Conservation (phyloP, 495 filamentous ascomycete species). For the Glutinoglossum americanum region DNA sequence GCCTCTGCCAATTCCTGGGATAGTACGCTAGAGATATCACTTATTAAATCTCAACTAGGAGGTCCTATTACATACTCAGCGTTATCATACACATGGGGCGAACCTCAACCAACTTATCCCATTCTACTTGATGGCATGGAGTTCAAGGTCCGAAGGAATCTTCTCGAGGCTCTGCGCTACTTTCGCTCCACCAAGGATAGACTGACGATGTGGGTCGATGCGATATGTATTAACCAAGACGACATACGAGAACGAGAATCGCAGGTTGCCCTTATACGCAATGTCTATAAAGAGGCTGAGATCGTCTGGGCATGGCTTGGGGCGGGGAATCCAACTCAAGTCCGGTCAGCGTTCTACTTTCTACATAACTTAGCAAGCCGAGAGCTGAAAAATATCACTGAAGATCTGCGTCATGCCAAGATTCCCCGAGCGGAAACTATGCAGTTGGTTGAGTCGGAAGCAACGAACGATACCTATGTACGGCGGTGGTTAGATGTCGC, state of each 20-base stretch:
- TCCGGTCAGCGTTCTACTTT: too few species aligned
- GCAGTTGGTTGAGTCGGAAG: too few species aligned
- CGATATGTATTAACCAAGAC: conserved; percentile 2
- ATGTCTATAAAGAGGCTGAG: background rate
- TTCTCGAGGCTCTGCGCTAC: background rate
- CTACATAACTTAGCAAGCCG: too few species aligned
- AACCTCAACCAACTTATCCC: background rate
- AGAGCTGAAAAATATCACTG: too few species aligned
- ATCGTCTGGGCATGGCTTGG: background rate
- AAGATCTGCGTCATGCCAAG: too few species aligned
- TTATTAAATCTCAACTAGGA: too few species aligned
- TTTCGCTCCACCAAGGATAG: background rate
- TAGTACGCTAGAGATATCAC: too few species aligned
- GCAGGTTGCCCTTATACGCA: background rate
- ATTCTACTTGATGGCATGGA: background rate
- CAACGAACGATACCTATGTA: too few species aligned
- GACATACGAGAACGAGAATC: background rate
- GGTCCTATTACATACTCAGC: background rate
- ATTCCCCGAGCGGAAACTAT: too few species aligned
- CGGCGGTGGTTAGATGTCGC: too few species aligned
- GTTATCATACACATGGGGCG: background rate
- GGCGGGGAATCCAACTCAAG: too few species aligned
- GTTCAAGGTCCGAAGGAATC: background rate
- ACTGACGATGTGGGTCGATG: background rate
- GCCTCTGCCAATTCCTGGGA: too few species aligned